Evolutionary conservation across 108 stramenopile genomes (phyloP).

Genomic region (Epithemia pelagica): DNA sequence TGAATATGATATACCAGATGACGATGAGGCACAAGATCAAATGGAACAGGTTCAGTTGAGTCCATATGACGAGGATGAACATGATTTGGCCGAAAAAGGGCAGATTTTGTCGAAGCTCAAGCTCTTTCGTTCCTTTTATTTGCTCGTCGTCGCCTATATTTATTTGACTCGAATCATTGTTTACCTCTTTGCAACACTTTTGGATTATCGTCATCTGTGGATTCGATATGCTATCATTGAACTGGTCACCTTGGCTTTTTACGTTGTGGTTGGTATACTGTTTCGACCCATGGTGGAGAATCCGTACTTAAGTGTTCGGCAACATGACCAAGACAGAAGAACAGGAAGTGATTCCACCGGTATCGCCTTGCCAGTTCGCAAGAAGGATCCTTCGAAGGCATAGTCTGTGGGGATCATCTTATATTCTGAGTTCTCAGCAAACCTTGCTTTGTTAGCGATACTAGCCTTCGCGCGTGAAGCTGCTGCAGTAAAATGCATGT

Average conservation of each 20-base stretch:
- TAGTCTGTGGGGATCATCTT: too few species aligned
- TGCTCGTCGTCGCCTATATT: constrained; percentile 89
- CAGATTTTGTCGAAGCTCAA: constrained; percentile 64
- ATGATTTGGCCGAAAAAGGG: constrained; percentile 25
- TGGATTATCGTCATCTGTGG: constrained; percentile 88
- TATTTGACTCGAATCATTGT: constrained; percentile 95
- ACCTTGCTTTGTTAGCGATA: too few species aligned
- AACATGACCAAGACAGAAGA: background rate
- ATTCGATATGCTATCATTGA: constrained; percentile 81
- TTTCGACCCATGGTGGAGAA: constrained; percentile 57
- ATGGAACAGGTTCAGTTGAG: background rate
- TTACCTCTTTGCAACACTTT: constrained; percentile 75
- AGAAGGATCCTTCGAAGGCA: background rate
- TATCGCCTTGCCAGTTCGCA: background rate
- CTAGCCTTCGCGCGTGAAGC: too few species aligned
- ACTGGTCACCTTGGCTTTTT: constrained; percentile 82
- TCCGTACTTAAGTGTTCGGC: background rate
- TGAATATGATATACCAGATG: constrained; percentile 3
- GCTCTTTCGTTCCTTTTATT: constrained; percentile 91
- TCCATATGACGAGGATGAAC: background rate
- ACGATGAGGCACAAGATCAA: constrained; percentile 3
- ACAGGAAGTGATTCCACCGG: background rate
- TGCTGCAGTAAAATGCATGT: too few species aligned
- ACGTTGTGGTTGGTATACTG: constrained; percentile 77
- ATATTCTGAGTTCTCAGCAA: too few species aligned